Base-by-base conservation (phyloP, 2,329 filamentous ascomycete genomes). In the Eutypella sp. region DNA sequence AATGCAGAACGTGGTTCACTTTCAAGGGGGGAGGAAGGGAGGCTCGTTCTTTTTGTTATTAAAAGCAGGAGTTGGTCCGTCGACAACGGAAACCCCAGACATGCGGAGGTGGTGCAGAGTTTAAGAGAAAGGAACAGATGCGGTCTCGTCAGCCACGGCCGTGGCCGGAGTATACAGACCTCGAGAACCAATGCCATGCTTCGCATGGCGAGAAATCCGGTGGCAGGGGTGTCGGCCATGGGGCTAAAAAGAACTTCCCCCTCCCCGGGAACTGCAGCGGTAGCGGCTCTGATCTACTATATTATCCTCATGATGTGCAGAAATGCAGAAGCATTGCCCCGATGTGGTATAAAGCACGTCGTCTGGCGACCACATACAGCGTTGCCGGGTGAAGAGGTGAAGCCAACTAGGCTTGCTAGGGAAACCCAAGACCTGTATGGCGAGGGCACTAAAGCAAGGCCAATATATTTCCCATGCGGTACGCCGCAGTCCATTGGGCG, bases 51-150 rank as follows among this genome's bases (percentile, higher is more conserved):
- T 58, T 57, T 50, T 38, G 46, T 51, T 5, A 54, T 56, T 57
- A 59, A 61, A 64, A 67, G 57, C 58, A 55, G 57, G 55, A 57
- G 55, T 56, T 59, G 55, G 63, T 63, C 59, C 61, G 62, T 63
- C 54, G 62, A 60, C 57, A 60, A 62, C 62, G 61, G 57, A 60
- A 64, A 67, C 60, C 59, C 54, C 62, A 60, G 56, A 60, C 58
- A 64, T 60, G 51, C 58, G 59, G 67, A 61, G 63, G 65, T 62
- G 63, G 64, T 62, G 53, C 47, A 46, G 59, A 59, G 67, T 69
- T 71, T 71, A 71, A 68, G 68, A 64, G 59, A 53, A 61, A 67
- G 49, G 49, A 60, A 59, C 58, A 49, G 52, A 54, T 48, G 45
- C 45, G 59, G 57, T 59, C 50, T 58, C 54, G 54, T 56, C 56